phyloP scores from a whole-genome alignment of 495 filamentous ascomycete genomes.

The Lentithecium fluviatile region DNA sequence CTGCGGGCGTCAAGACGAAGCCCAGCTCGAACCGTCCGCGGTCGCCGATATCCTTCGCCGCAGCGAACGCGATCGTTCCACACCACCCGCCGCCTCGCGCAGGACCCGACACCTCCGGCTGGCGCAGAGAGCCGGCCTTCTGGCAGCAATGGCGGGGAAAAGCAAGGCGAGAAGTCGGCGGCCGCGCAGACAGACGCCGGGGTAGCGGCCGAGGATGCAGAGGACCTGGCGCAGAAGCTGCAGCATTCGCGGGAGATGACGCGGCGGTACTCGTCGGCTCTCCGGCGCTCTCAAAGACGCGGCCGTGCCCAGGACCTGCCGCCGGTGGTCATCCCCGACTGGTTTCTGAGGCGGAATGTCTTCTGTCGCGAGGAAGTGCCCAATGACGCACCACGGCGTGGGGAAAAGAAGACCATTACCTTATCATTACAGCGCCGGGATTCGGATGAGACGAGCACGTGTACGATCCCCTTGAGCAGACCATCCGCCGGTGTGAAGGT shows the following conservation, averaged over 20 bases:
- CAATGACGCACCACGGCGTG: neutral
- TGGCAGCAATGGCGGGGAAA: slow-evolving; percentile 14
- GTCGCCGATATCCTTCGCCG: slow-evolving; percentile 37
- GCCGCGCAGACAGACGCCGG: slow-evolving; percentile 9
- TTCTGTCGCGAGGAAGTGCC: slow-evolving; percentile 34
- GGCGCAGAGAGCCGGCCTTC: slow-evolving; percentile 22
- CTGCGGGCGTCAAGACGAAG: slow-evolving; percentile 26
- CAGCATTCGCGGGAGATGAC: slow-evolving; percentile 31
- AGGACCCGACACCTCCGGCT: slow-evolving; percentile 27
- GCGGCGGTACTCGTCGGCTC: slow-evolving; percentile 29
- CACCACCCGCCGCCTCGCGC: slow-evolving; percentile 21
- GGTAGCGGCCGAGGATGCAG: slow-evolving; percentile 17
- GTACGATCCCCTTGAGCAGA: slow-evolving; percentile 9
- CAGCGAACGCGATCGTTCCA: slow-evolving; percentile 31
- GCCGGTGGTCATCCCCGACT: slow-evolving; percentile 41
- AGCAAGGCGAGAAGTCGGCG: slow-evolving; percentile 9
- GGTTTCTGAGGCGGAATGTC: slow-evolving; percentile 47
- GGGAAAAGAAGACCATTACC: neutral
- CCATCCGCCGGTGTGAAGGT: neutral
- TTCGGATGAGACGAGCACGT: slow-evolving; percentile 17
- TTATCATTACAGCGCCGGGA: slow-evolving; percentile 12
- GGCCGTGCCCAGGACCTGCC: slow-evolving; percentile 32
- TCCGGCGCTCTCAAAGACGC: slow-evolving; percentile 26
- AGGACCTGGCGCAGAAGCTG: slow-evolving; percentile 31
- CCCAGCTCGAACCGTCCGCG: slow-evolving; percentile 30